These are phyloP conservation scores for Phytophthora palmivora DNA, from an alignment of 352 stramenopile genomes.

Conservation along the genomic window DNA sequence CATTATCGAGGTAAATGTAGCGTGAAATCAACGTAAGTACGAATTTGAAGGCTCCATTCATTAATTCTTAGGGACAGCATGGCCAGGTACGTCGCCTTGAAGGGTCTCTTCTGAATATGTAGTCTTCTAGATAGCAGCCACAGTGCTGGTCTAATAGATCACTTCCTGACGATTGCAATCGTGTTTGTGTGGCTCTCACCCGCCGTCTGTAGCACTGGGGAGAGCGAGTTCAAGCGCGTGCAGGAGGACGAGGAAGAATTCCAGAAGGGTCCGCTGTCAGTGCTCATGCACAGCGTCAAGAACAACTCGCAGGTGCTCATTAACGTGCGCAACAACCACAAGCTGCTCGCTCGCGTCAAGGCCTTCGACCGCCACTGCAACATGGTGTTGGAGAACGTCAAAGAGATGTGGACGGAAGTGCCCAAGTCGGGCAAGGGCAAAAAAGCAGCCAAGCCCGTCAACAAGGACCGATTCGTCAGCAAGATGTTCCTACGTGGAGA, in stretches of 20 bases:
- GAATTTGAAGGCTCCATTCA: slow-evolving; percentile 37
- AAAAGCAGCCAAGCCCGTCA: slow-evolving; percentile 96
- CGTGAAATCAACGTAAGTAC: slow-evolving; percentile 11
- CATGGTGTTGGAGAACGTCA: slow-evolving; percentile 99
- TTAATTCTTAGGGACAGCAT: slow-evolving; percentile 30
- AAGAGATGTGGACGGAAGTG: slow-evolving; percentile 99
- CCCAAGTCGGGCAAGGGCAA: slow-evolving; percentile 97
- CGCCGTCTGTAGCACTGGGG: slow-evolving; percentile 27
- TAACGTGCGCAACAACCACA: slow-evolving; percentile 99
- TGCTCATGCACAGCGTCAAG: slow-evolving; percentile 98
- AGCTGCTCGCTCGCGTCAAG: slow-evolving; percentile 98
- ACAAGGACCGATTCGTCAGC: slow-evolving; percentile 98
- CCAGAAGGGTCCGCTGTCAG: slow-evolving; percentile 96
- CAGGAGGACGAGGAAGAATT: slow-evolving; percentile 94
- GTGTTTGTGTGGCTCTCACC: slow-evolving; percentile 7
- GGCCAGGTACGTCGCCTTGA: slow-evolving; percentile 31
- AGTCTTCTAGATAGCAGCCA: neutral
- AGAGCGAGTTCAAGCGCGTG: slow-evolving; percentile 83
- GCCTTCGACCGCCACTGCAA: slow-evolving; percentile 99
- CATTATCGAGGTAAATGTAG: neutral
- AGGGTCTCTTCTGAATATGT: neutral
- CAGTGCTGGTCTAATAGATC: neutral
- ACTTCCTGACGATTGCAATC: slow-evolving; percentile 13
- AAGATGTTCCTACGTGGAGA: slow-evolving; percentile 99
- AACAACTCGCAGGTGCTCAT: slow-evolving; percentile 99